phyloP scores from a whole-genome alignment of 148 eudicot genomes.

The Heliosperma pusillum region DNA sequence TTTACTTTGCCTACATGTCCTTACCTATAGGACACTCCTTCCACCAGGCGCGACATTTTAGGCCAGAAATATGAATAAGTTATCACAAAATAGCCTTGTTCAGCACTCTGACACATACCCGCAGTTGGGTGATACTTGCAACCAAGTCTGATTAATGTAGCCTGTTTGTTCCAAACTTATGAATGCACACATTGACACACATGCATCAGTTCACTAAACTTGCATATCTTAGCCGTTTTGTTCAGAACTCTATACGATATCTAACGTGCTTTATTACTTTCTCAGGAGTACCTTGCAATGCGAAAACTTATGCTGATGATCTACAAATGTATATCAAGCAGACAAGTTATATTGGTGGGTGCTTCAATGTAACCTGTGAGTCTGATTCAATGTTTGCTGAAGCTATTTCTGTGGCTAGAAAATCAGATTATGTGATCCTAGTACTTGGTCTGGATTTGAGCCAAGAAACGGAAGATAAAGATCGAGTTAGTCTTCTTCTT shows the following conservation, averaged over 20 bases:
- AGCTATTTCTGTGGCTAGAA: slow-evolving; percentile 57
- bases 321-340: slow-evolving; percentile 46
- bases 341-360: slow-evolving; percentile 52
- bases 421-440: slow-evolving; percentile 72
- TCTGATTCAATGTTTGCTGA: slow-evolving; percentile 49
- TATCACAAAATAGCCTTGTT: neutral
- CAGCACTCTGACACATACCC: too few species aligned
- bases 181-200: too few species aligned
- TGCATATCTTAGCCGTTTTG: too few species aligned
- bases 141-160: too few species aligned
- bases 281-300: slow-evolving; percentile 74
- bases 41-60: too few species aligned
- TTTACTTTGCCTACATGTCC: too few species aligned
- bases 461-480: slow-evolving; percentile 91
- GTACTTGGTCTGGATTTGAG: slow-evolving; percentile 86
- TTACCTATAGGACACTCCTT: too few species aligned
- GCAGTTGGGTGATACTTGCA: too few species aligned
- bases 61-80: too few species aligned
- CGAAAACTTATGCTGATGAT: slow-evolving; percentile 52
- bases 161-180: neutral
- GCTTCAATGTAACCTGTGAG: slow-evolving; percentile 63
- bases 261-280: slow-evolving; percentile 9
- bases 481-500: slow-evolving; percentile 78
- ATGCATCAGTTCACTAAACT: too few species aligned
- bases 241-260: neutral